Evolutionary conservation across 2,329 filamentous ascomycete species (phyloP).

Genomic region (Ophiostoma piceae): DNA sequence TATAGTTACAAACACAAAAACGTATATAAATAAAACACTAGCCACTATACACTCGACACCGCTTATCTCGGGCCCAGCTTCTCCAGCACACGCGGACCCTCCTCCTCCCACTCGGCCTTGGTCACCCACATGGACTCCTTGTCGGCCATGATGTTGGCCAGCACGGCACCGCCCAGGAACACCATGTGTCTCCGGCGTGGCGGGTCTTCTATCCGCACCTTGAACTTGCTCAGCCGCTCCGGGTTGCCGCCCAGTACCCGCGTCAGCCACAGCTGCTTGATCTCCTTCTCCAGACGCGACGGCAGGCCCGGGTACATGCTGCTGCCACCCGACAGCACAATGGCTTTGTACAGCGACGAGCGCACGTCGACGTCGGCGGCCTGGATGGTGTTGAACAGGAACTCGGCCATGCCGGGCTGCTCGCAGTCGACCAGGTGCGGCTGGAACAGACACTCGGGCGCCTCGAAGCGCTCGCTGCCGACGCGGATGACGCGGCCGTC

Average conservation of each 20-base stretch:
- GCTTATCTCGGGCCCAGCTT: constrained; percentile 74
- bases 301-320: constrained; percentile 99
- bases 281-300: constrained; percentile 91
- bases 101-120: constrained; percentile 94
- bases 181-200: constrained; percentile 97
- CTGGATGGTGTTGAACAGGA: constrained; percentile 98
- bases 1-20: not conserved
- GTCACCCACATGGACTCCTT: constrained; percentile 99
- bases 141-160: constrained; percentile 98
- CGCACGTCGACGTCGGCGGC: constrained; percentile 91
- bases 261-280: constrained; percentile 98
- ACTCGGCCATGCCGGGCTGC: constrained; percentile 92
- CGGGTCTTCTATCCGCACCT: constrained; percentile 97
- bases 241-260: constrained; percentile 85
- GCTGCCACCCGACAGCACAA: constrained; percentile 91
- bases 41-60: not conserved
- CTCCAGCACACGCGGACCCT: constrained; percentile 76
- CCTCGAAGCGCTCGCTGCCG: constrained; percentile 95
- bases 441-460: constrained; percentile 96
- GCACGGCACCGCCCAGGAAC: constrained; percentile 89
- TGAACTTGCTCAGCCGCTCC: constrained; percentile 95
- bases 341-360: constrained; percentile 90
- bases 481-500: constrained; percentile 95
- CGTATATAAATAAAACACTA: not conserved
- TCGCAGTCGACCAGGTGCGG: constrained; percentile 97